These are phyloP conservation scores for Picochlorum sp. DNA, from an alignment of 139 green algal genomes.

Conservation along the genomic window DNA sequence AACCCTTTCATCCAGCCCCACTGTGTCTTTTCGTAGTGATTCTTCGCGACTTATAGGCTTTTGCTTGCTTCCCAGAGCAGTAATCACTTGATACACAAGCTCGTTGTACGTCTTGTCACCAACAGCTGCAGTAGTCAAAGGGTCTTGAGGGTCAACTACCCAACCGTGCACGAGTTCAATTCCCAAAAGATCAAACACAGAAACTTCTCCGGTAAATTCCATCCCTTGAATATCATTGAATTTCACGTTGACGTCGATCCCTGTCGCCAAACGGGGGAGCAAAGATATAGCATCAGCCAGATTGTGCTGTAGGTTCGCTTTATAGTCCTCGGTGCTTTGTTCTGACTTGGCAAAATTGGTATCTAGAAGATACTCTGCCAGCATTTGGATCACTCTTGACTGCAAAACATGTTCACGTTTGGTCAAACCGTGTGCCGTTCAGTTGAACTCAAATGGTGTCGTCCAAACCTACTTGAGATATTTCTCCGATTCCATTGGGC, in stretches of 20 bases:
- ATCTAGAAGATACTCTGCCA: slow-evolving; percentile 69
- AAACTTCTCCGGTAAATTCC: slow-evolving; percentile 64
- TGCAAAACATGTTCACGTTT: slow-evolving; percentile 20
- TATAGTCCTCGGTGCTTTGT: slow-evolving; percentile 8
- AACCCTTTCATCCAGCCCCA: too few species aligned
- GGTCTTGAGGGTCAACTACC: slow-evolving; percentile 64
- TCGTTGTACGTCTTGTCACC: slow-evolving; percentile 68
- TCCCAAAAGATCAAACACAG: slow-evolving; percentile 93
- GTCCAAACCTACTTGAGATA: slow-evolving; percentile 21
- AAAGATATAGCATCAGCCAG: slow-evolving; percentile 48
- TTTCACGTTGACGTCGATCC: slow-evolving; percentile 92
- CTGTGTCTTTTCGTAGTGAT: too few species aligned
- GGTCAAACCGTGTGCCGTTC: not conserved
- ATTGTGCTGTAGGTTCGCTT: slow-evolving; percentile 43
- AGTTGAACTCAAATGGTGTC: not conserved
- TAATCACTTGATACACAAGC: slow-evolving; percentile 55
- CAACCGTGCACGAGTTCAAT: slow-evolving; percentile 89
- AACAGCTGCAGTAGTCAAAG: slow-evolving; percentile 11
- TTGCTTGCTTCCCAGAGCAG: too few species aligned
- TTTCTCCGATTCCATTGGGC: slow-evolving; percentile 18
- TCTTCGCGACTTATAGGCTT: too few species aligned
- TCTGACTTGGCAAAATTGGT: slow-evolving; percentile 27
- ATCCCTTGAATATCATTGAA: slow-evolving; percentile 50
- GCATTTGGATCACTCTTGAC: slow-evolving; percentile 48
- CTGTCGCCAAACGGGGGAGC: slow-evolving; percentile 68